These are phyloP conservation scores for Tagetes erecta DNA, from an alignment of 129 eudicot genomes.

Conservation along the genomic window DNA sequence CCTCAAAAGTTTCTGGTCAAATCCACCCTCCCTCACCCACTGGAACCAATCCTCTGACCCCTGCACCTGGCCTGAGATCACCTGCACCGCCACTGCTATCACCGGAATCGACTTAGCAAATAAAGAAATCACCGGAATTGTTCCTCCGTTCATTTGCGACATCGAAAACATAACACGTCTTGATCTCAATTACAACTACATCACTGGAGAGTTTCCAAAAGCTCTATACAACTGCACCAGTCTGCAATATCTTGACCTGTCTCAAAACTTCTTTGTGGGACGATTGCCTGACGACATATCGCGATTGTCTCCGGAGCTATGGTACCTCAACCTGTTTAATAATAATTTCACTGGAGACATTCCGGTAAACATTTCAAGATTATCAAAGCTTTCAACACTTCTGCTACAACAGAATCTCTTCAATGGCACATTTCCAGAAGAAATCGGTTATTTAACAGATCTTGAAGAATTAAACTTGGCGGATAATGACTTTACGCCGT, in stretches of 20 bases:
- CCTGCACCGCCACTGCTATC: slow-evolving; percentile 41
- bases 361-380: slow-evolving; percentile 46
- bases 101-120: slow-evolving; percentile 35
- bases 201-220: slow-evolving; percentile 55
- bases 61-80: slow-evolving; percentile 74
- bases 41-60: slow-evolving; percentile 54
- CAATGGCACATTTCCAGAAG: slow-evolving; percentile 71
- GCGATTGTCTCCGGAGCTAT: slow-evolving; percentile 40
- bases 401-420: slow-evolving; percentile 31
- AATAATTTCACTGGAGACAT: slow-evolving; percentile 77
- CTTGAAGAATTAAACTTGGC: slow-evolving; percentile 46
- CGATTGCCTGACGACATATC: slow-evolving; percentile 47
- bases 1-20: slow-evolving; percentile 51
- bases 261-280: slow-evolving; percentile 52
- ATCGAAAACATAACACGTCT: slow-evolving; percentile 52
- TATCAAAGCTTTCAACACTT: slow-evolving; percentile 45
- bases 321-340: slow-evolving; percentile 32
- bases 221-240: slow-evolving; percentile 59
- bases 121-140: slow-evolving; percentile 26
- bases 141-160: slow-evolving; percentile 62
- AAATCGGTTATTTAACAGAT: slow-evolving; percentile 48
- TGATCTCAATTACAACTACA: slow-evolving; percentile 40
- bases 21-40: slow-evolving; percentile 44
- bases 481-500: slow-evolving; percentile 37
- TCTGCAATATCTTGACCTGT: slow-evolving; percentile 54